Evolutionary conservation across 1,284 basidiomycete species (phyloP).

Genomic region (Rhodofomes roseus): DNA sequence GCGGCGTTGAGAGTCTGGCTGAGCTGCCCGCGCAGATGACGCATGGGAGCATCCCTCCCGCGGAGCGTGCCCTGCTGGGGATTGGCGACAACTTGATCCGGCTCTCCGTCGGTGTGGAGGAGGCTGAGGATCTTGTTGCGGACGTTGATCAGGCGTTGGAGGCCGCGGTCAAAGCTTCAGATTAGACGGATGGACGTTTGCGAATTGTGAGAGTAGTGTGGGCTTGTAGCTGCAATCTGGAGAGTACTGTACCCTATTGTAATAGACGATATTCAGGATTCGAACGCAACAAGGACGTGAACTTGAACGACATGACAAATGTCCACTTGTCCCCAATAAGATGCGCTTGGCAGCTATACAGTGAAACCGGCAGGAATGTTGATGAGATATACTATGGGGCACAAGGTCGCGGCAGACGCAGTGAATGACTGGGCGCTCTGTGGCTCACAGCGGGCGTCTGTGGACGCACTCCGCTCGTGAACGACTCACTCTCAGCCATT

Average conservation of each 20-base stretch:
- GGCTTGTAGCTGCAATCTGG: too few relatives aligned
- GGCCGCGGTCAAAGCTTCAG: conserved; percentile 30
- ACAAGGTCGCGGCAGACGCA: neutral
- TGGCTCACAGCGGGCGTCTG: neutral
- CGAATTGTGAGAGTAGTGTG: too few relatives aligned
- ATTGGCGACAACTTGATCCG: conserved; percentile 83
- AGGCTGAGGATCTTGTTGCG: conserved; percentile 73
- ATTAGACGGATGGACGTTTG: neutral
- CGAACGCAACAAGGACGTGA: too few relatives aligned
- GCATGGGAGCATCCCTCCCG: conserved; percentile 74
- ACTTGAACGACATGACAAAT: too few relatives aligned
- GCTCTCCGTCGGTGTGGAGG: conserved; percentile 88
- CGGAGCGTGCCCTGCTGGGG: conserved; percentile 66
- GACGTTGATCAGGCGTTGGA: conserved; percentile 66
- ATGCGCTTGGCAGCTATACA: too few relatives aligned
- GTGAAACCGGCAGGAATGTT: too few relatives aligned
- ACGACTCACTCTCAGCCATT: neutral
- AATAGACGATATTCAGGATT: too few relatives aligned
- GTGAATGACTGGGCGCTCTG: neutral
- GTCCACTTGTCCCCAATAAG: too few relatives aligned
- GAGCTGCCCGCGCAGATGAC: conserved; percentile 87
- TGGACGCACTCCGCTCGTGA: neutral
- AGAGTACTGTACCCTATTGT: too few relatives aligned
- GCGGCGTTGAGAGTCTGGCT: conserved; percentile 89
- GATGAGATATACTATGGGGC: too few relatives aligned